Evolutionary conservation across 1,139 yeast genomes (phyloP).

Genomic region (Taiozyma onychis): DNA sequence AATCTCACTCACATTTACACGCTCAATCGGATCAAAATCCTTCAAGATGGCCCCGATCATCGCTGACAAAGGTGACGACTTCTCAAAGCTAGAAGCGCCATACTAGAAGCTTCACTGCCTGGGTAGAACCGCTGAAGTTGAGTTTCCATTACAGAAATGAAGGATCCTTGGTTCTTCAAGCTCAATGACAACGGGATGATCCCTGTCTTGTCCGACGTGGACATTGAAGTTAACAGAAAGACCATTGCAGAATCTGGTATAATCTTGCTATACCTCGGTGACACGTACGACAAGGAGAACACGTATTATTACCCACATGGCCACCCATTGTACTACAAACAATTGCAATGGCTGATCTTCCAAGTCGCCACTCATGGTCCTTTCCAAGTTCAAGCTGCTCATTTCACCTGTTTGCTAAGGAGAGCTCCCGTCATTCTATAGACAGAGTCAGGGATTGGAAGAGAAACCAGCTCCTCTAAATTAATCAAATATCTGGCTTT

Average conservation of each 20-base stretch:
- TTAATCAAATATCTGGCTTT: too few species aligned
- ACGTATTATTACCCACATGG: conserved; percentile 41
- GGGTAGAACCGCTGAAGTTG: conserved; percentile 41
- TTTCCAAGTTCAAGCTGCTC: conserved; percentile 36
- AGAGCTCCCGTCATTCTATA: conserved; percentile 29
- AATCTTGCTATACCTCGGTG: conserved; percentile 48
- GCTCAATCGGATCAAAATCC: not conserved
- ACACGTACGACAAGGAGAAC: conserved; percentile 47
- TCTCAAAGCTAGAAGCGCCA: conserved; percentile 28
- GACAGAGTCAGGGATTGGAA: too few species aligned
- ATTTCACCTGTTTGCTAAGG: conserved; percentile 41
- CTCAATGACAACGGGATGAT: conserved; percentile 58
- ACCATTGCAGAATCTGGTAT: conserved; percentile 53
- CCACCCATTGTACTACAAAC: conserved; percentile 40
- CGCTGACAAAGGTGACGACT: conserved; percentile 21
- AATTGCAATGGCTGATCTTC: conserved; percentile 45
- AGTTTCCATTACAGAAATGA: conserved; percentile 41
- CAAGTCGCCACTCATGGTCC: conserved; percentile 44
- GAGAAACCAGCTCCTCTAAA: too few species aligned
- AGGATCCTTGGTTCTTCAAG: conserved; percentile 46
- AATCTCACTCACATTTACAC: not conserved
- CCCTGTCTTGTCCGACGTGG: conserved; percentile 48
- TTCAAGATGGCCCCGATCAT: conserved; percentile 5
- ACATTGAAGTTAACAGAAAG: conserved; percentile 33
- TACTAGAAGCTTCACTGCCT: conserved; percentile 39